Evolutionary conservation across 805 yeast genomes (phyloP).

Genomic region (Starmerella bombicola): DNA sequence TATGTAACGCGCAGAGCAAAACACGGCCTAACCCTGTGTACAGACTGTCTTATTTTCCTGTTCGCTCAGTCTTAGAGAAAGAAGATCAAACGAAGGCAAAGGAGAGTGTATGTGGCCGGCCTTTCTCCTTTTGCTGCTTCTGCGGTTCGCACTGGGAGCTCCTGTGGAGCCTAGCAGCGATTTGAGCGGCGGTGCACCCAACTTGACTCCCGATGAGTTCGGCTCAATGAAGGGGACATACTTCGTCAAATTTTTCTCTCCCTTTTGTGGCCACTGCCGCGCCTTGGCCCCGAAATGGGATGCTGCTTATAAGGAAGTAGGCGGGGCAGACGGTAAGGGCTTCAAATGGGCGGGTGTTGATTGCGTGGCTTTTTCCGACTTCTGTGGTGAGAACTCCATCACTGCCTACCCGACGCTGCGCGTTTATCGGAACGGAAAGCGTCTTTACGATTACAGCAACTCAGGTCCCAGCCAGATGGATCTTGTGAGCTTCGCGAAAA

Average conservation of each 20-base stretch:
- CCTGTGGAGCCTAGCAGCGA: constrained; percentile 6
- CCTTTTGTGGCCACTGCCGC: constrained; percentile 76
- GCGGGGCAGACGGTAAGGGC: constrained; percentile 26
- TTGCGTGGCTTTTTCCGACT: constrained; percentile 76
- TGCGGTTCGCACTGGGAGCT: background rate
- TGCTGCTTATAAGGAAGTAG: constrained; percentile 41
- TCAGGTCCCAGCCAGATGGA: constrained; percentile 13
- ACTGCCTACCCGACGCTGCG: constrained; percentile 56
- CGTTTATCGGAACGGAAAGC: constrained; percentile 38
- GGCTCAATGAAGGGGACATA: constrained; percentile 39
- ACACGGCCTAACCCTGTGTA: no score
- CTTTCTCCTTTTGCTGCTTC: background rate
- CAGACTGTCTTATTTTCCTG: no score
- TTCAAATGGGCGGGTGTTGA: constrained; percentile 61
- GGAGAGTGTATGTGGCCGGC: background rate
- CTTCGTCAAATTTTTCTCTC: constrained; percentile 80
- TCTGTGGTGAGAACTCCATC: constrained; percentile 59
- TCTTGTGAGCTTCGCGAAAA: constrained; percentile 14
- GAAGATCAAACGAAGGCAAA: background rate
- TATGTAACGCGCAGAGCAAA: no score
- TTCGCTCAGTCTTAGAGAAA: no score
- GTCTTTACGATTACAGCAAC: constrained; percentile 20
- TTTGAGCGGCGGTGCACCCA: constrained; percentile 7
- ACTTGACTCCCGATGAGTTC: constrained; percentile 17
- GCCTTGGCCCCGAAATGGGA: constrained; percentile 75